Conservation (phyloP, 768 basidiomycete species). For the Suillus variegatus region DNA sequence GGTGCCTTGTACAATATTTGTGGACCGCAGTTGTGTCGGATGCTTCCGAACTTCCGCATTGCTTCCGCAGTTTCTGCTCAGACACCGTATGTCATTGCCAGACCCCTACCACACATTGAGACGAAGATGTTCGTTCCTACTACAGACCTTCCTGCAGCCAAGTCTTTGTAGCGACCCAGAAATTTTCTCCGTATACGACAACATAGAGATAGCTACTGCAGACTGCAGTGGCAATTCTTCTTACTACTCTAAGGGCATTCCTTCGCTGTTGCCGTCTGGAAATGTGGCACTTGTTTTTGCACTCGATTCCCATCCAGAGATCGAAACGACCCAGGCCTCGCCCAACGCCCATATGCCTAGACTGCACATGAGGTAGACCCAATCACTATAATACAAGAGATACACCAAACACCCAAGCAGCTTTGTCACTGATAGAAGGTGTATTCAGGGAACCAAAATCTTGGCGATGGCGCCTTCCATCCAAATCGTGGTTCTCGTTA, state of each 20-base stretch:
- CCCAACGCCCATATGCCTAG: not conserved
- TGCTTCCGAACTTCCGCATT: not conserved
- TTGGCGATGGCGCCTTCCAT: no score
- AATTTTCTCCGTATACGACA: not conserved
- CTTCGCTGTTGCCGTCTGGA: not conserved
- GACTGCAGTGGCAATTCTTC: not conserved
- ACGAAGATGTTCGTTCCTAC: not conserved
- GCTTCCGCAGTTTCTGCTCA: no score
- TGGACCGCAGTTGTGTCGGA: not conserved
- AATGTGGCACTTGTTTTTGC: not conserved
- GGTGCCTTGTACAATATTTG: not conserved
- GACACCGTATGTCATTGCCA: no score
- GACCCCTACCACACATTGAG: not conserved
- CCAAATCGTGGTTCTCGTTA: no score
- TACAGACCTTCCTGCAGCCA: not conserved
- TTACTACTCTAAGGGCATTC: not conserved
- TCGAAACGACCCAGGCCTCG: conserved; percentile 51
- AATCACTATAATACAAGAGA: not conserved
- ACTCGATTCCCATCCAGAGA: conserved; percentile 29
- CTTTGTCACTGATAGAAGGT: not conserved
- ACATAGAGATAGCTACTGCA: no score
- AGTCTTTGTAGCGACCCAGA: not conserved
- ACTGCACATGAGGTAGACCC: not conserved
- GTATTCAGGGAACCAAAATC: no score
- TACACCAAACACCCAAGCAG: not conserved